phyloP scores from a whole-genome alignment of 2,329 filamentous ascomycete genomes.

The Pseudogymnoascus sp. region DNA sequence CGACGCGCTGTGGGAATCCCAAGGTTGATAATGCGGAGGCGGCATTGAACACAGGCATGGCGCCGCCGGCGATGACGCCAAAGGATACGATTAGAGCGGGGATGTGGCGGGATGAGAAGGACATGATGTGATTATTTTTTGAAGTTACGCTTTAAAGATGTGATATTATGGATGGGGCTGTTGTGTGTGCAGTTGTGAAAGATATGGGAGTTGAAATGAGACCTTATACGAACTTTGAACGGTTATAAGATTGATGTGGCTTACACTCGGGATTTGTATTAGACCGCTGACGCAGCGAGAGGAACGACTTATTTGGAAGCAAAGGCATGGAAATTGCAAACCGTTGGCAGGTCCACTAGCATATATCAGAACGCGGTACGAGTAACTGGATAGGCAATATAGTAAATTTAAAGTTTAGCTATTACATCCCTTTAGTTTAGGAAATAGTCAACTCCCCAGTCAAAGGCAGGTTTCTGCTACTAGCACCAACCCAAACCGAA shows the following conservation, averaged over 20 bases:
- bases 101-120: background rate
- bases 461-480: constrained; percentile 25
- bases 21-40: background rate
- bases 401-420: background rate
- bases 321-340: too few species aligned
- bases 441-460: constrained; percentile 17
- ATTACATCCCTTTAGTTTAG: background rate
- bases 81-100: background rate
- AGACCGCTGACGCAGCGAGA: too few species aligned
- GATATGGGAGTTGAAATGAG: background rate
- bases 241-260: too few species aligned
- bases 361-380: too few species aligned
- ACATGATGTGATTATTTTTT: background rate
- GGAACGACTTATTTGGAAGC: too few species aligned
- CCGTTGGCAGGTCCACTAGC: too few species aligned
- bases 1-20: background rate
- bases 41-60: background rate
- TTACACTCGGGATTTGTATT: too few species aligned
- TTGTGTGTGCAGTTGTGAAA: background rate
- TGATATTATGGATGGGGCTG: background rate
- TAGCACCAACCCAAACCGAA: constrained; percentile 27
- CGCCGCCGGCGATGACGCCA: background rate
- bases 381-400: background rate
- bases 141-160: background rate
- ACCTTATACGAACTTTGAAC: background rate